Evolutionary conservation across 495 filamentous ascomycete species (phyloP).

Genomic region (Pyrenula aspistea): DNA sequence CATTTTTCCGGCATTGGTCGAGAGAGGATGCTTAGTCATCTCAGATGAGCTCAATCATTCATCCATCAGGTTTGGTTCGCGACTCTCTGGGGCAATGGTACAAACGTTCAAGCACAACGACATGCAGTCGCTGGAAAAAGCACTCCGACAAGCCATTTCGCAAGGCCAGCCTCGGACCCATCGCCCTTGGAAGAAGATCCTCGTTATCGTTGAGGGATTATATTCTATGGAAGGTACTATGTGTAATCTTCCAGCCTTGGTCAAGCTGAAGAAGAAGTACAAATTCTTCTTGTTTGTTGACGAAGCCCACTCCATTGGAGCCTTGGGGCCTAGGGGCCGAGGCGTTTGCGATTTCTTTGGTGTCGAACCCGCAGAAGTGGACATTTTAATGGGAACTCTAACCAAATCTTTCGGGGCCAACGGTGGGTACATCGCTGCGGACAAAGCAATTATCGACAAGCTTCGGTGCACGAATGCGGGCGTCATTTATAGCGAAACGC

Average conservation of each 20-base stretch:
- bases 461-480: slow-evolving; percentile 76
- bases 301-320: slow-evolving; percentile 93
- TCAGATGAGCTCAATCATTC: slow-evolving; percentile 97
- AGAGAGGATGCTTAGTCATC: slow-evolving; percentile 84
- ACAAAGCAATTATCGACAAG: slow-evolving; percentile 85
- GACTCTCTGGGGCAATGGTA: slow-evolving; percentile 89
- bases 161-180: slow-evolving; percentile 95
- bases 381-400: slow-evolving; percentile 95
- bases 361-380: slow-evolving; percentile 75
- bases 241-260: slow-evolving; percentile 81
- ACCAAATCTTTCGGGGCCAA: slow-evolving; percentile 99
- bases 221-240: slow-evolving; percentile 99
- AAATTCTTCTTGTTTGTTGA: slow-evolving; percentile 94
- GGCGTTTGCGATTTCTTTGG: slow-evolving; percentile 97
- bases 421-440: slow-evolving; percentile 86
- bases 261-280: slow-evolving; percentile 83
- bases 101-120: slow-evolving; percentile 96
- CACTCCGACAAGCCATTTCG: slow-evolving; percentile 81
- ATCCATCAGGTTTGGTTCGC: slow-evolving; percentile 88
- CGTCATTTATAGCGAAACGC: slow-evolving; percentile 78
- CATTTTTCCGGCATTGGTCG: slow-evolving; percentile 79
- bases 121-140: slow-evolving; percentile 72
- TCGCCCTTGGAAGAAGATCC: slow-evolving; percentile 96
- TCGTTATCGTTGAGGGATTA: slow-evolving; percentile 90
- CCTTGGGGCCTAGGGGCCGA: slow-evolving; percentile 73